Percentiles rank a stretch among this genome's conserved stretches.
Conservation (phyloP, 2,329 filamentous ascomycete genomes). For the Scedosporium apiospermum region DNA sequence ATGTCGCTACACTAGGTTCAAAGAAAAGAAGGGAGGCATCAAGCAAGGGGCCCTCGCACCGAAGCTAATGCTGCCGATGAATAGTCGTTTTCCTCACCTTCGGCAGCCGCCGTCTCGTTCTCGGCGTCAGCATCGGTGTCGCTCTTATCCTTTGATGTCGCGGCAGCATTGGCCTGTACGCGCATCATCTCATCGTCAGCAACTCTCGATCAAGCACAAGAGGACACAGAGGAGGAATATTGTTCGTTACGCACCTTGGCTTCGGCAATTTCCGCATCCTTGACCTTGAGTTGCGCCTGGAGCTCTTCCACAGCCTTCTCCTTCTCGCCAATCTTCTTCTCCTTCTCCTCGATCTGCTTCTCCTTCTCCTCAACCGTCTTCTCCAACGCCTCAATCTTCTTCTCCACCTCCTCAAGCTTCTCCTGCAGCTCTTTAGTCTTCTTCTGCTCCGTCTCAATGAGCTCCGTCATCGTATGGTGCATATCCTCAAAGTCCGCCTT, state of each 20-base stretch:
- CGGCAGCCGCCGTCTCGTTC: constrained; percentile 23
- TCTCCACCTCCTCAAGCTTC: constrained; percentile 35
- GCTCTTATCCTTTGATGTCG: constrained; percentile 24
- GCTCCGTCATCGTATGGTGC: constrained; percentile 50
- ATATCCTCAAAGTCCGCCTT: constrained; percentile 53
- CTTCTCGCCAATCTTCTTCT: constrained; percentile 37
- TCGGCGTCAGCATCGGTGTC: constrained; percentile 13
- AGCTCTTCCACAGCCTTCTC: constrained; percentile 38
- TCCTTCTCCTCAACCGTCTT: constrained; percentile 39
- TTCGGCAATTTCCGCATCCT: constrained; percentile 54
- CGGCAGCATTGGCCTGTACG: constrained; percentile 8
- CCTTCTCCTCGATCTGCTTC: constrained; percentile 40
- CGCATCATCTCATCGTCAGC: neutral
- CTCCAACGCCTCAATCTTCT: constrained; percentile 36
- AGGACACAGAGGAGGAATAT: neutral
- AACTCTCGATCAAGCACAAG: neutral
- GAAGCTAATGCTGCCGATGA: constrained; percentile 57
- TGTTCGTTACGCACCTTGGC: constrained; percentile 36
- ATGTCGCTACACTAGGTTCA: neutral
- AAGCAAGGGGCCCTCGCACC: constrained; percentile 49
- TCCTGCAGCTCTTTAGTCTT: constrained; percentile 43
- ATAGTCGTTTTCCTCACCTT: constrained; percentile 55
- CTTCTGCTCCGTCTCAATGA: constrained; percentile 49
- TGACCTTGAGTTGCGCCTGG: constrained; percentile 49
- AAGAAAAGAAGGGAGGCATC: constrained; percentile 12